Evolutionary conservation across 352 stramenopile genomes (phyloP).

Genomic region (Phytopythium sindhum): DNA sequence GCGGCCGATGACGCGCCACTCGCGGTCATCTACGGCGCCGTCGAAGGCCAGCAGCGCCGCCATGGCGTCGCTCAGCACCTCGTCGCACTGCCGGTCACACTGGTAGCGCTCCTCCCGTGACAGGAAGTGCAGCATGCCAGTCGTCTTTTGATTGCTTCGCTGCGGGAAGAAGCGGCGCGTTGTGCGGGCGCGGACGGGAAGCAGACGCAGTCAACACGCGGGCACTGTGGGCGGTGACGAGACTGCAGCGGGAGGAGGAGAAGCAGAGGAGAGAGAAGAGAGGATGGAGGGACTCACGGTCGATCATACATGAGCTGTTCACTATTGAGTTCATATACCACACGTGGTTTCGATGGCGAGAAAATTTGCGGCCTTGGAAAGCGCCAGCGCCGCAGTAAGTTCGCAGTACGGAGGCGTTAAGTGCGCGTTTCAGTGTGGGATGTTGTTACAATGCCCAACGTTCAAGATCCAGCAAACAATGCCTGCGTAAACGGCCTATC

Average conservation of each 20-base stretch:
- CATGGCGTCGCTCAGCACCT: slow-evolving; percentile 43
- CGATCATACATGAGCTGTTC: neutral
- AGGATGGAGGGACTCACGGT: neutral
- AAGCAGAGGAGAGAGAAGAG: neutral
- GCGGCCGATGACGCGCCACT: slow-evolving; percentile 33
- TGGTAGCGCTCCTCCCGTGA: slow-evolving; percentile 31
- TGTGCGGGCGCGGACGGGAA: no score
- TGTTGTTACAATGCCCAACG: no score
- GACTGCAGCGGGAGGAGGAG: neutral
- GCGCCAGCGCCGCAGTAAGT: neutral
- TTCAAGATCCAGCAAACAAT: no score
- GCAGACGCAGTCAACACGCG: no score
- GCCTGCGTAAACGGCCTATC: no score
- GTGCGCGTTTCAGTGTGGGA: neutral
- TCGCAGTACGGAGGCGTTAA: neutral
- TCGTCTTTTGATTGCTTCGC: no score
- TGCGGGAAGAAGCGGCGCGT: no score
- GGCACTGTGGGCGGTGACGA: no score
- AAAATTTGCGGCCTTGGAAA: neutral
- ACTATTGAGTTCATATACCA: neutral
- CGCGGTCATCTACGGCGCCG: slow-evolving; percentile 19
- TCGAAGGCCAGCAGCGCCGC: slow-evolving; percentile 40
- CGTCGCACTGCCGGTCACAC: slow-evolving; percentile 41
- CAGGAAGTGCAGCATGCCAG: slow-evolving; percentile 21
- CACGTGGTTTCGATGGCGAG: neutral